These are phyloP conservation scores for Scleroderma bovista DNA, from an alignment of 768 basidiomycete species.

Conservation along the genomic window DNA sequence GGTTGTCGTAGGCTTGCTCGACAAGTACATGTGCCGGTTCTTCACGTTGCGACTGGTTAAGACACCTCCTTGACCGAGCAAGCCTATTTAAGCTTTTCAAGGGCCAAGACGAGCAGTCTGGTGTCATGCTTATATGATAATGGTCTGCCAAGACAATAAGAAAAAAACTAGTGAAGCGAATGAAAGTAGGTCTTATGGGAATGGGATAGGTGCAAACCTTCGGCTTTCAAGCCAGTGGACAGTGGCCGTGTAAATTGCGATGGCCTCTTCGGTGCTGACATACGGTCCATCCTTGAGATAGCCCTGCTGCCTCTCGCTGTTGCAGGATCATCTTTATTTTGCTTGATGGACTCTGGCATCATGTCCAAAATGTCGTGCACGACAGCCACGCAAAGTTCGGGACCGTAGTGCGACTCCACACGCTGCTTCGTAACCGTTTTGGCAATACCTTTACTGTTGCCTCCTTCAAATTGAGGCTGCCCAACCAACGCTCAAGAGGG, in stretches of 20 bases:
- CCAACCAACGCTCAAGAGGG: too few species aligned
- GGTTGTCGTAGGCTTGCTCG: slow-evolving; percentile 99
- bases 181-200: too few species aligned
- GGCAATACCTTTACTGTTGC: slow-evolving; percentile 93
- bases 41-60: slow-evolving; percentile 98
- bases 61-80: slow-evolving; percentile 96
- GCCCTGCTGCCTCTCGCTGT: slow-evolving; percentile 94
- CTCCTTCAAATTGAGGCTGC: slow-evolving; percentile 98
- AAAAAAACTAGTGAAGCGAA: too few species aligned
- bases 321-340: slow-evolving; percentile 99
- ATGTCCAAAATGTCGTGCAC: slow-evolving; percentile 99
- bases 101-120: slow-evolving; percentile 89
- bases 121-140: slow-evolving; percentile 99
- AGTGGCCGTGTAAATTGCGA: slow-evolving; percentile 97
- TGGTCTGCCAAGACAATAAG: slow-evolving; percentile 58
- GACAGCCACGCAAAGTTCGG: too few species aligned
- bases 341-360: slow-evolving; percentile 99
- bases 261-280: slow-evolving; percentile 97
- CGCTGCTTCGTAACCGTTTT: slow-evolving; percentile 99
- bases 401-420: slow-evolving; percentile 97
- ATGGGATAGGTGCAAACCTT: slow-evolving; percentile 98
- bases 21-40: slow-evolving; percentile 97
- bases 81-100: slow-evolving; percentile 98
- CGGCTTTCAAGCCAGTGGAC: slow-evolving; percentile 98
- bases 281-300: slow-evolving; percentile 99